These are phyloP conservation scores for Haplosporangium gracile DNA, from an alignment of 192 early-diverging fungal genomes.

Conservation along the genomic window DNA sequence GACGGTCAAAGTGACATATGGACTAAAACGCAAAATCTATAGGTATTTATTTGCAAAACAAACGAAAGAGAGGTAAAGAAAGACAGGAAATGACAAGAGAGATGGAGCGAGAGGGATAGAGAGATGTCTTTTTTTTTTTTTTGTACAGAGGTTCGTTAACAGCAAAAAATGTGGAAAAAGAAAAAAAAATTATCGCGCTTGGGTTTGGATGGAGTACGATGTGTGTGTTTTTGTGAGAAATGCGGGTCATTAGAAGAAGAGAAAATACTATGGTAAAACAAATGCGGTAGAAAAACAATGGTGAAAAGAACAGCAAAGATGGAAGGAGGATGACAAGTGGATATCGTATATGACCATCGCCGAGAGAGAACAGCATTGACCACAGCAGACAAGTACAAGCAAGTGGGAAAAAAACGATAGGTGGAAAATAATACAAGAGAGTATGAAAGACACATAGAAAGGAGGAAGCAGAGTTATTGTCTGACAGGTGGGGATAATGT, in stretches of 20 bases:
- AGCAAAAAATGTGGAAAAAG: not conserved
- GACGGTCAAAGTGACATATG: not conserved
- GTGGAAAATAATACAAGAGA: not conserved
- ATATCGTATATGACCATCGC: not conserved
- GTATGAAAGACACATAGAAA: slow-evolving; percentile 1
- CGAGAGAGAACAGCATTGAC: not conserved
- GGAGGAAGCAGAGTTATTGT: not conserved
- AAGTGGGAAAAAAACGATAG: not conserved
- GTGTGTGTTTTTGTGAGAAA: not conserved
- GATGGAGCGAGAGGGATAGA: too few relatives aligned
- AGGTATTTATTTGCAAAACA: not conserved
- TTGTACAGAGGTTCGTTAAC: not conserved
- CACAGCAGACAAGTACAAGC: slow-evolving; percentile 1
- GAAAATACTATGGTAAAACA: not conserved
- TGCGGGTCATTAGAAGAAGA: not conserved
- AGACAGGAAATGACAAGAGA: not conserved
- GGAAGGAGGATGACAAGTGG: not conserved
- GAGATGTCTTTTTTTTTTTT: not conserved
- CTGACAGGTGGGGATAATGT: slow-evolving; percentile 40
- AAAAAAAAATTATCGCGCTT: not conserved
- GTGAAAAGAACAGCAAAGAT: not conserved
- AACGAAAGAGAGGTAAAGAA: not conserved
- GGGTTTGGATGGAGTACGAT: not conserved
- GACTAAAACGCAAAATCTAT: not conserved
- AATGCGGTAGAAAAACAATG: not conserved